phyloP scores from a whole-genome alignment of 2,329 filamentous ascomycete species.

The Hymenoscyphus linearis region DNA sequence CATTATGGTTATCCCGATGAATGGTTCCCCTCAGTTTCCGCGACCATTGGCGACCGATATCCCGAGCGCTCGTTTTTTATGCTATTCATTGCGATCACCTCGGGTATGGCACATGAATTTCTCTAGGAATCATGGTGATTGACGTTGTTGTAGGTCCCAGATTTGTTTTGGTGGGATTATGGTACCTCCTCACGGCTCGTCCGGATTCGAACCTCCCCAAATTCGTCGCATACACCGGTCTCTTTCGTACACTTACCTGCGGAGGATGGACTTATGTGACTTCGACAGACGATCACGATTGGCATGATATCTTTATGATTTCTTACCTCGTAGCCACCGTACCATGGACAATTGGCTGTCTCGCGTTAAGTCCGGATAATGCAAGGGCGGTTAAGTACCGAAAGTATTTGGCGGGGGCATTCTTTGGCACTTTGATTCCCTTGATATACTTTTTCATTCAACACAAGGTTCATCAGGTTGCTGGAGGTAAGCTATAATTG shows the following conservation, averaged over 20 bases:
- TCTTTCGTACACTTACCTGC: slow-evolving; percentile 88
- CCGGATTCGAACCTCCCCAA: slow-evolving; percentile 73
- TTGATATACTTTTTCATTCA: slow-evolving; percentile 97
- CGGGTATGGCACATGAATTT: slow-evolving; percentile 49
- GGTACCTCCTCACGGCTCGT: slow-evolving; percentile 81
- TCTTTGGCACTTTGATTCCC: slow-evolving; percentile 87
- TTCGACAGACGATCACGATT: slow-evolving; percentile 95
- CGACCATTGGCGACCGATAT: slow-evolving; percentile 95
- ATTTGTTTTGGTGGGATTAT: slow-evolving; percentile 84
- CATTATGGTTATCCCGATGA: slow-evolving; percentile 90
- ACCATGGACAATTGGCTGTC: slow-evolving; percentile 90
- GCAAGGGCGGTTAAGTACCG: slow-evolving; percentile 78
- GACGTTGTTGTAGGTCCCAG: slow-evolving; percentile 60
- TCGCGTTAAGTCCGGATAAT: slow-evolving; percentile 82
- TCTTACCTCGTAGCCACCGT: slow-evolving; percentile 91
- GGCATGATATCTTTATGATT: slow-evolving; percentile 99
- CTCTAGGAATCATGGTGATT: slow-evolving; percentile 11
- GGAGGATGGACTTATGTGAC: slow-evolving; percentile 98
- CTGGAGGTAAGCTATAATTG: slow-evolving; percentile 65
- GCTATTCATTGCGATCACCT: slow-evolving; percentile 94
- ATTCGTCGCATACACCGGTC: slow-evolving; percentile 70
- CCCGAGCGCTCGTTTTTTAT: slow-evolving; percentile 96
- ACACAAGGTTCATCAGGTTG: slow-evolving; percentile 91
- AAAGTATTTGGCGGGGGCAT: slow-evolving; percentile 74
- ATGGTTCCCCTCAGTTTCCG: slow-evolving; percentile 95